Conservation (phyloP, 2,329 filamentous ascomycete species). For the Scortechinia acanthostroma region DNA sequence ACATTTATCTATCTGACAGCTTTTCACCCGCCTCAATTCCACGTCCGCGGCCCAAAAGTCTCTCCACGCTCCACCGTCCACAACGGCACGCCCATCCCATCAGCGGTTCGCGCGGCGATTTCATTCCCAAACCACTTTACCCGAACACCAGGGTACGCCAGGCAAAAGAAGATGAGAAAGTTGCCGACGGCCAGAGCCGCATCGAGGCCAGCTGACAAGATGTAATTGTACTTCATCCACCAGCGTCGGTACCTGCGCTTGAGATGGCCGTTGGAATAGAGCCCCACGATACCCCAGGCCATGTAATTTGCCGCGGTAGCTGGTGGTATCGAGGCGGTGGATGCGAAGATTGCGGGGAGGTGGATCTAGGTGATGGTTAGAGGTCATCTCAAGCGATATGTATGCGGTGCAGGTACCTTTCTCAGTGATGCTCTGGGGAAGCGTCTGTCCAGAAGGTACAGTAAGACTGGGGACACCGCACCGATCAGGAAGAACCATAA, state of each 20-base stretch:
- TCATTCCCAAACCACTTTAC: conserved; percentile 1
- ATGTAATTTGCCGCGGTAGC: conserved; percentile 37
- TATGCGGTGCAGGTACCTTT: no score
- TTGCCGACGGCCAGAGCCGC: conserved; percentile 36
- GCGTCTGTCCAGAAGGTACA: conserved; percentile 17
- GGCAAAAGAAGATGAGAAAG: conserved; percentile 38
- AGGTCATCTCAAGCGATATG: no score
- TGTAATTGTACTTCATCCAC: conserved; percentile 49
- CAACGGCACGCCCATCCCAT: neutral
- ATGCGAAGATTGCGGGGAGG: neutral
- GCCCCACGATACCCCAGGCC: conserved; percentile 38
- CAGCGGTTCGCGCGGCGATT: neutral
- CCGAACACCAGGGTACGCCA: neutral
- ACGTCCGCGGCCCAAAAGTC: neutral
- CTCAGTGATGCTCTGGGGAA: conserved; percentile 19
- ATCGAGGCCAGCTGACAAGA: conserved; percentile 42
- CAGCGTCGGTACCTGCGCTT: conserved; percentile 35
- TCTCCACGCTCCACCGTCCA: neutral
- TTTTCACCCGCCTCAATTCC: no score
- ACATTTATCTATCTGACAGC: no score
- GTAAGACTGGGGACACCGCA: conserved; percentile 4
- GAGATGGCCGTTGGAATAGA: conserved; percentile 40
- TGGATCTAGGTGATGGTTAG: neutral
- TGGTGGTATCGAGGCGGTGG: neutral
- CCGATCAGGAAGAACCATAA: conserved; percentile 6